Evolutionary conservation across 2,329 filamentous ascomycete species (phyloP), one percentile per base, ranked within the genome.

Genomic region (Phaeosphaeriaceae sp.): DNA sequence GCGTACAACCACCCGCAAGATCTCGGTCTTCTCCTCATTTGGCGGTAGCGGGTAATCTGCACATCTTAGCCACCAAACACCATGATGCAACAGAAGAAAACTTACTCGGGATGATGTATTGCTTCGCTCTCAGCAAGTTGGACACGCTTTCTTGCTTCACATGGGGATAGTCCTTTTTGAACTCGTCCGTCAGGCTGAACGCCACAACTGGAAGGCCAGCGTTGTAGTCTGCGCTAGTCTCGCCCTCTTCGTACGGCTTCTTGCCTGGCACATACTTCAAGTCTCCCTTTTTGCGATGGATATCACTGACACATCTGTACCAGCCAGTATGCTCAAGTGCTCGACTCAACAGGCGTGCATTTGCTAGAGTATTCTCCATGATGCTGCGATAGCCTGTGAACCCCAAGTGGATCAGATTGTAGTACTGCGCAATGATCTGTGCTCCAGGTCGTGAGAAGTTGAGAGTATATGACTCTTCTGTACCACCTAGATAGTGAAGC

Each of bases 371-470:
- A 69, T 89, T 90, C 70, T 90, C 88, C 85, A 88, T 90, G 27
- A 76, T 73, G 24, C 80, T 78, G 11, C 82, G 83, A 75, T 89
- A 92, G 10, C 89, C 89, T 1, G 80, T 79, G 73, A 87, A 88
- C 1, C 89, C 89, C 0, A 91, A 83, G 62, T 90, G 88, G 58
- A 91, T 87, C 13, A 91, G 79, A 66, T 91, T 91, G 70, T 91
- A 91, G 75, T 91, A 91, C 70, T 91, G 89, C 0, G 84, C 88
- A 59, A 91, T 87, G 56, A 91, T 81, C 60, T 91, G 89, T 0
- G 87, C 86, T 2, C 88, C 89, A 0, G 89, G 88, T 0, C 89
- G 85, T 1, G 88, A 90, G 78, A 91, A 91, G 77, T 91, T 91
- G 20, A 91, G 81, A 0, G 88, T 91, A 75, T 87, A 91, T 1